Conservation (phyloP, 805 yeast genomes). For the Blastobotrys terrestris region DNA sequence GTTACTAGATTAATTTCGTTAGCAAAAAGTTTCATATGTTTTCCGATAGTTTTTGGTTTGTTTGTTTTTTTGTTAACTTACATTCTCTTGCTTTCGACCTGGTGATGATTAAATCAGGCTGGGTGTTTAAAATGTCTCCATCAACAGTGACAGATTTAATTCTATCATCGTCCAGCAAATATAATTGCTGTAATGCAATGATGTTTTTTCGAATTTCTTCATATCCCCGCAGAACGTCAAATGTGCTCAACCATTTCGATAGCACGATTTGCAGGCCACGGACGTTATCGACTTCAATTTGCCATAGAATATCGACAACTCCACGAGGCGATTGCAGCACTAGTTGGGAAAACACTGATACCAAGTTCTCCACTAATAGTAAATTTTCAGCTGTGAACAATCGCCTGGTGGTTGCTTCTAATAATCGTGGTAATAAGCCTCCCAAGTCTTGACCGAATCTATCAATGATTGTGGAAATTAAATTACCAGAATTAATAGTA, state of each 20-base stretch:
- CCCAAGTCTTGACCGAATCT: slow-evolving; percentile 40
- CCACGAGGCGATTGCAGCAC: slow-evolving; percentile 55
- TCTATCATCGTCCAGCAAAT: slow-evolving; percentile 48
- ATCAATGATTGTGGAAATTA: slow-evolving; percentile 54
- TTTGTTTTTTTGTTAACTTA: no score
- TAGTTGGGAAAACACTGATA: slow-evolving; percentile 69
- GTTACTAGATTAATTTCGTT: slow-evolving; percentile 45
- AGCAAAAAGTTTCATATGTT: neutral
- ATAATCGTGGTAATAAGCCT: slow-evolving; percentile 44
- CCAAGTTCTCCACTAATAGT: slow-evolving; percentile 68
- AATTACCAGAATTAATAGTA: slow-evolving; percentile 67
- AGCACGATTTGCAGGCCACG: slow-evolving; percentile 51
- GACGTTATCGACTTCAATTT: slow-evolving; percentile 25
- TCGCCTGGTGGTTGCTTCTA: slow-evolving; percentile 66
- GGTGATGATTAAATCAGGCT: slow-evolving; percentile 63
- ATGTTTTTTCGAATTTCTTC: slow-evolving; percentile 61
- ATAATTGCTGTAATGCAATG: slow-evolving; percentile 66
- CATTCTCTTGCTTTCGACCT: slow-evolving; percentile 67
- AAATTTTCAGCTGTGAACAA: slow-evolving; percentile 61
- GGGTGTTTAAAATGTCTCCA: slow-evolving; percentile 67
- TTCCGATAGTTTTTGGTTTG: no score
- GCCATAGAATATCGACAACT: slow-evolving; percentile 55
- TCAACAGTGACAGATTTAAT: slow-evolving; percentile 53
- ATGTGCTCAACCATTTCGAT: slow-evolving; percentile 77
- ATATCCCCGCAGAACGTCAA: slow-evolving; percentile 74